Base-by-base conservation (phyloP, 495 filamentous ascomycete genomes). In the Collariella sp. region DNA sequence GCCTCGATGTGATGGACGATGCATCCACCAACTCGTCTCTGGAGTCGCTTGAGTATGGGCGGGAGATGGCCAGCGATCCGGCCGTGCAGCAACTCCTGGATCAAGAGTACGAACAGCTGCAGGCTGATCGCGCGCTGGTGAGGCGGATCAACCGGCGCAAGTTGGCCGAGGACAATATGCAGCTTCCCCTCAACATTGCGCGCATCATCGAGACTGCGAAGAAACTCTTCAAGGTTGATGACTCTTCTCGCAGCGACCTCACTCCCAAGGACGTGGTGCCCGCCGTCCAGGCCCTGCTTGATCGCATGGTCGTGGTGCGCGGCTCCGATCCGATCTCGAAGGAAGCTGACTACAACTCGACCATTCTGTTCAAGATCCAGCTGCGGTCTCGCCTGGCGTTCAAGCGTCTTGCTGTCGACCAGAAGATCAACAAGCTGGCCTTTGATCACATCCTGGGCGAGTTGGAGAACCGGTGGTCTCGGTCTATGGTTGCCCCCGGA, bases 361-460 rank as follows among this genome's bases (percentile, higher is more conserved):
- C 90, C 0, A 68, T 88, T 53, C 72, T 99, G 7, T 90, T 96
- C 79, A 96, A 96, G 73, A 86, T 87, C 15, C 88, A 89, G 60
- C 72, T 97, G 34, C 86, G 93, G 38, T 94, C 89, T 11, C 86
- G 87, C 51, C 77, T 99, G 42, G 88, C 91, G 2, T 99, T 87
- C 83, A 91, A 93, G 65, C 83, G 89, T 54, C 71, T 99, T 44
- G 90, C 93, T 19, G 83, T 86, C 26, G 79, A 89, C 50, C 82
- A 93, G 59, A 84, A 83, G 19, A 74, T 97, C 57, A 94, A 89
- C 72, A 95, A 88, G 66, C 79, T 96, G 39, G 91, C 93, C 3
- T 91, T 99, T 65, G 85, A 91, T 46, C 88, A 96, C 66, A 84
- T 97, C 46, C 66, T 99, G 26, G 94, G 94, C 57, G 91, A 95